Evolutionary conservation across 306 rosid species (phyloP), one percentile per base, ranked within the genome.

Genomic region (Dicorynia guianensis): DNA sequence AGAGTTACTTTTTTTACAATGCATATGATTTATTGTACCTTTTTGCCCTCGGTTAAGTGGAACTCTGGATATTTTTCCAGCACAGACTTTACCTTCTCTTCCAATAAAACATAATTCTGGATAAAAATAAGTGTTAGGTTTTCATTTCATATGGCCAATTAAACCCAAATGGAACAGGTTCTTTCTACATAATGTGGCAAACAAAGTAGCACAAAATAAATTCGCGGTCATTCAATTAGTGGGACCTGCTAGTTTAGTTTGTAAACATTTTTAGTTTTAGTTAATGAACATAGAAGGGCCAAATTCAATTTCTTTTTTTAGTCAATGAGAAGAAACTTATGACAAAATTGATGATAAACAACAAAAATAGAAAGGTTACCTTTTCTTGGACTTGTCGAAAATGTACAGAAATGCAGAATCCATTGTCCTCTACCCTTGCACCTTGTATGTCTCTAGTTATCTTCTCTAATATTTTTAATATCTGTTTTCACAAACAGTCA

Each of bases 321-420:
- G 56, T 25, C 36, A 79, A 20, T 36, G 11, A 33, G 6, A n/a
- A 64, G n/a, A 48, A 47, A 49, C 11, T 34, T 39, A 12, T 10
- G 11, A 13, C 0, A 14, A 30, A 25, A 30, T 69, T 46, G 50
- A 38, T 72, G 42, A 71, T 2, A 33, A 72, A 8, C 0, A 72
- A 39, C 33, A 4, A 33, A 63, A 3, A 48, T 43, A 36, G 30
- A 35, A 47, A 14, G 4, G 13, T 34, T 80, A 92, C 98, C 98
- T 88, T 72, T 57, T 89, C 81, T 18, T 67, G 81, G 71, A 92
- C 98, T 36, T 81, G 95, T 7, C 97, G 76, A 58, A 78, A 92
- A 81, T 95, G 98, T 7, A 95, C 97, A 44, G 97, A 92, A 65
- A 92, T 25, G 67, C 98, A 92, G 77, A 91, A 95, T 49, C 87